Conservation (phyloP, 2,329 filamentous ascomycete genomes). For the Blastomyces parvus region DNA sequence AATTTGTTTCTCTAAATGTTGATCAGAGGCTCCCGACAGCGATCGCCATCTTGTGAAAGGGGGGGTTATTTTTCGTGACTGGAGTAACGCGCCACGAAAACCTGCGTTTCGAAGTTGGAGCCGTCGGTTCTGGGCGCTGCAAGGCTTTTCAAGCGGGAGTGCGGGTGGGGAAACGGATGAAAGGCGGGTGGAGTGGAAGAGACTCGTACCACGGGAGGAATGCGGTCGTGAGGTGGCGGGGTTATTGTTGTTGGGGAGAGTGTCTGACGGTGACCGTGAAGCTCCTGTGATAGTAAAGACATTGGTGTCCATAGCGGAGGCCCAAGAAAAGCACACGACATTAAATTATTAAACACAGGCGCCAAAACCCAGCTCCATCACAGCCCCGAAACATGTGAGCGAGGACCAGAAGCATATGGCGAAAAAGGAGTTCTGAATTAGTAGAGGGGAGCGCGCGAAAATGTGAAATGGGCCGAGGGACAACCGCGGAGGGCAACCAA, state of each 20-base stretch:
- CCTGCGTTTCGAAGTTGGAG: slow-evolving; percentile 24
- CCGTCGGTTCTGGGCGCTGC: slow-evolving; percentile 22
- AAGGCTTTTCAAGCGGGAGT: slow-evolving; percentile 14
- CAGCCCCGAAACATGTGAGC: background rate
- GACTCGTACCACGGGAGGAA: slow-evolving; percentile 9
- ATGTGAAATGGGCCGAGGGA: slow-evolving; percentile 9
- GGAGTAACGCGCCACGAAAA: slow-evolving; percentile 21
- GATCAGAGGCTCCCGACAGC: slow-evolving; percentile 14
- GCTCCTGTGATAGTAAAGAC: background rate
- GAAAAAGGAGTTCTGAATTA: background rate
- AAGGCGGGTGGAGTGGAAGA: slow-evolving; percentile 12
- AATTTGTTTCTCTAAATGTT: slow-evolving; percentile 18
- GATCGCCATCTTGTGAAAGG: slow-evolving; percentile 17
- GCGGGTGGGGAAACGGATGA: slow-evolving; percentile 15
- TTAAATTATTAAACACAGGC: background rate
- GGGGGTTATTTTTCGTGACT: slow-evolving; percentile 17
- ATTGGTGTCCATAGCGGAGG: slow-evolving; percentile 2
- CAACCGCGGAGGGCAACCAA: background rate
- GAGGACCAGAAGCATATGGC: background rate
- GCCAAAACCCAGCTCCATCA: slow-evolving; percentile 4
- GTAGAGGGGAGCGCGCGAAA: slow-evolving; percentile 6
- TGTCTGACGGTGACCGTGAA: background rate
- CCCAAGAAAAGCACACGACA: background rate
- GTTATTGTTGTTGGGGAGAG: background rate
- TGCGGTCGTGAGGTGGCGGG: slow-evolving; percentile 1